Evolutionary conservation across 148 eudicot genomes (phyloP), one percentile per base, ranked within the genome.

Genomic region (Silene uniflora): DNA sequence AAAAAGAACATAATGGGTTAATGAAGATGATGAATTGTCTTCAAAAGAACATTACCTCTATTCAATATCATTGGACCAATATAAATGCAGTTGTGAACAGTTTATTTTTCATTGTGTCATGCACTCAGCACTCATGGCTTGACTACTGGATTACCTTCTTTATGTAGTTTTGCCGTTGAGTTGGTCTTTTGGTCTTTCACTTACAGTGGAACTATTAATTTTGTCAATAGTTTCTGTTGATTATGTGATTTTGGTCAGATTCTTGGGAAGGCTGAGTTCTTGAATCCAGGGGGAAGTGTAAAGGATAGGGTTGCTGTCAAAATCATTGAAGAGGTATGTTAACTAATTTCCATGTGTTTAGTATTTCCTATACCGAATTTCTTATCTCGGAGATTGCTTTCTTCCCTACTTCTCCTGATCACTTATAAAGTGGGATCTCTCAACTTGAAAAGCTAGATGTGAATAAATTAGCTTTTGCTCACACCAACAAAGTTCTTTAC

Each of bases 221-320:
- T 13, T 17, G 73, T 60, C 13, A 16, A 8, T 24, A 16, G 62
- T 83, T 6, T 22, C 75, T 68, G 54, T 9, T 58, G 5, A 21
- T 35, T 67, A 61, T 81, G 67, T 58, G 5, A 21, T 35, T 67
- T 61, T 81, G 67, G 59, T 54, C 89, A 95, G 98, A 95, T 95
- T 84, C 79, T 92, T 7, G 98, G 97, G 44, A 95, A 95, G 79
- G 96, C 98, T 1, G 97, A 95, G 85, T 90, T 95, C 73, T 85
- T 95, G 81, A 95, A 92, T 78, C 97, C 98, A 14, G 97, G 98
- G 16, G 98, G 97, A 55, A 95, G 97, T 74, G 93, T 95, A 19
- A 95, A 95, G 81, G 98, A 92, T 74, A 90, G 98, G 78, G 90
- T 92, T 39, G 97, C 97, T n/a, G 91, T 90, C 64, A 86, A 87